These are phyloP conservation scores for Neocatenulostroma microsporum DNA, from an alignment of 2,329 filamentous ascomycete genomes.

Conservation along the genomic window DNA sequence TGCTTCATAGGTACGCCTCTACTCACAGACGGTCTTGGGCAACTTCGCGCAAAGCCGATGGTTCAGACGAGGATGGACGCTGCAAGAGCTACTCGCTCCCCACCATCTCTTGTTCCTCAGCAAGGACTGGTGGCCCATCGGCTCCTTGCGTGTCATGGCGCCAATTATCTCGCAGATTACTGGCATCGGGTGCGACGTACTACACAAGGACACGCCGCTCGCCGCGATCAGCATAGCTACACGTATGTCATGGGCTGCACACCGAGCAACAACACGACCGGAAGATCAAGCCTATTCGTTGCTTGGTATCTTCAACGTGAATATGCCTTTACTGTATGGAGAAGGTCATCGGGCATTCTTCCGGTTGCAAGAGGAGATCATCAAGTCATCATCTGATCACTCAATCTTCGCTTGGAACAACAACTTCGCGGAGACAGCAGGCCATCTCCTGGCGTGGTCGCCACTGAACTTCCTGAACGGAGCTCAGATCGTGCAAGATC, in stretches of 20 bases:
- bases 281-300: background rate
- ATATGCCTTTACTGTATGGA: constrained; percentile 1
- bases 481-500: no score
- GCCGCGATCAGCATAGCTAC: background rate
- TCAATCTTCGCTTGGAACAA: constrained; percentile 13
- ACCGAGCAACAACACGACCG: background rate
- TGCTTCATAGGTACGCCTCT: background rate
- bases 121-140: background rate
- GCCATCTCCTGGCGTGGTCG: no score
- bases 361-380: constrained; percentile 16
- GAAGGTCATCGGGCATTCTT: constrained; percentile 13
- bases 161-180: background rate
- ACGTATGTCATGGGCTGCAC: background rate
- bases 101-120: background rate
- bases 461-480: no score
- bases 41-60: background rate
- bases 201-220: background rate
- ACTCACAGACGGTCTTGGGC: background rate
- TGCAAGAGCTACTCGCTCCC: background rate
- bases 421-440: no score
- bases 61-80: background rate
- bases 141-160: background rate
- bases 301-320: background rate
- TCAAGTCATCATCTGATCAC: constrained; percentile 10
- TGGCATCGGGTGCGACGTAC: background rate